phyloP scores from a whole-genome alignment of 352 stramenopile species.

The Pythium diclinum region DNA sequence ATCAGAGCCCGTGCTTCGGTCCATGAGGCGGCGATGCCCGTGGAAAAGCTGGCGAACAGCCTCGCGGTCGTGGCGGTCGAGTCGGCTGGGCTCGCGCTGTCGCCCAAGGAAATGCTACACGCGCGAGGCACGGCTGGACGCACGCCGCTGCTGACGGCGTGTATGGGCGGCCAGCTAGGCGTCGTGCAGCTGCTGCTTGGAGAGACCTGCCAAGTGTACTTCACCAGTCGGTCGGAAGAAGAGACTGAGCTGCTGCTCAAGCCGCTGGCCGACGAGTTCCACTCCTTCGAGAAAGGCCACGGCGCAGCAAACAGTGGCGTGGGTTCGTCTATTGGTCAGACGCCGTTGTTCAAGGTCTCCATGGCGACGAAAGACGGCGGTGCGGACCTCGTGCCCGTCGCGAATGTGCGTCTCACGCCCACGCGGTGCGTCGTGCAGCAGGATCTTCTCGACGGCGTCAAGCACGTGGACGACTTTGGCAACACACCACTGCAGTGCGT shows the following conservation, averaged over 20 bases:
- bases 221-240: slow-evolving; percentile 47
- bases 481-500: slow-evolving; percentile 77
- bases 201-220: slow-evolving; percentile 57
- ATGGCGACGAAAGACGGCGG: slow-evolving; percentile 46
- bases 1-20: not conserved
- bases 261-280: slow-evolving; percentile 33
- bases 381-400: slow-evolving; percentile 40
- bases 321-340: not conserved
- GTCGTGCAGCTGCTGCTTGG: slow-evolving; percentile 66
- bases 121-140: slow-evolving; percentile 48
- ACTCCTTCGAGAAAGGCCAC: slow-evolving; percentile 5
- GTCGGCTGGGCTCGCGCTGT: slow-evolving; percentile 6
- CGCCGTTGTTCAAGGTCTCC: slow-evolving; percentile 37
- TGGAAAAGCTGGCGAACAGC: slow-evolving; percentile 3
- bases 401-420: slow-evolving; percentile 43
- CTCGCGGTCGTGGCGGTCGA: slow-evolving; percentile 5
- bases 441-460: slow-evolving; percentile 46
- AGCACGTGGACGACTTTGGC: slow-evolving; percentile 70
- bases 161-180: slow-evolving; percentile 57
- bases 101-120: slow-evolving; percentile 29
- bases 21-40: not conserved
- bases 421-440: slow-evolving; percentile 34
- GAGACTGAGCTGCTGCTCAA: slow-evolving; percentile 45
- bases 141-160: slow-evolving; percentile 63
- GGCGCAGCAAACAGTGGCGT: not conserved